A percentile compares a stretch with the other conserved stretches of the same genome.
Evolutionary conservation across 2,329 filamentous ascomycete species (phyloP).

Genomic region (Ceratocystis huliohia): DNA sequence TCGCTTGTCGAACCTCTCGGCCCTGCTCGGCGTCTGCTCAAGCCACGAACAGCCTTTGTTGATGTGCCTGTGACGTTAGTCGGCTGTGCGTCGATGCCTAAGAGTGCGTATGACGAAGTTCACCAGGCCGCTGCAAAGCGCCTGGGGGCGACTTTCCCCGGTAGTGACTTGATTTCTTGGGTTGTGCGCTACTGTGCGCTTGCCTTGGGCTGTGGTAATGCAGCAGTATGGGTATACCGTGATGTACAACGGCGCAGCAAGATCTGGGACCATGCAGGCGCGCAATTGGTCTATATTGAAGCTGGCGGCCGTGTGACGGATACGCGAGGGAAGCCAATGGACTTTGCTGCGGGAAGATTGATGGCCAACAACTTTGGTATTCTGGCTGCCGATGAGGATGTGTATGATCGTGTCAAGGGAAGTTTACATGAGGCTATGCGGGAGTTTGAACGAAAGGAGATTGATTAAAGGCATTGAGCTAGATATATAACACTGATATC

Average conservation of each 20-base stretch:
- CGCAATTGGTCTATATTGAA: constrained; percentile 47
- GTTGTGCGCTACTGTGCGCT: constrained; percentile 43
- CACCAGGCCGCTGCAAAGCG: constrained; percentile 34
- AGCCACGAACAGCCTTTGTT: background rate
- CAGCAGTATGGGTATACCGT: constrained; percentile 46
- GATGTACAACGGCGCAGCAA: constrained; percentile 37
- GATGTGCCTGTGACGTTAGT: constrained; percentile 31
- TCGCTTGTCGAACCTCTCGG: constrained; percentile 20
- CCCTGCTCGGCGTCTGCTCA: constrained; percentile 26
- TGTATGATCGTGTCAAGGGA: constrained; percentile 32
- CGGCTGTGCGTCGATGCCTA: constrained; percentile 35
- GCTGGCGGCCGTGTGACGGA: constrained; percentile 44
- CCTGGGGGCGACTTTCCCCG: constrained; percentile 34
- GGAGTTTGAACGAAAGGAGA: constrained; percentile 14
- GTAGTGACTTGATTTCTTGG: constrained; percentile 44
- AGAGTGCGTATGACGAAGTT: constrained; percentile 37
- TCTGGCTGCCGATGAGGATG: constrained; percentile 36
- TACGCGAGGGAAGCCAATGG: constrained; percentile 39
- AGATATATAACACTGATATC: no score
- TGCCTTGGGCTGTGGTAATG: constrained; percentile 40
- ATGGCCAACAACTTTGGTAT: constrained; percentile 43
- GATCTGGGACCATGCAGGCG: constrained; percentile 48
- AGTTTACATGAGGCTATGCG: constrained; percentile 24
- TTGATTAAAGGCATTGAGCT: background rate
- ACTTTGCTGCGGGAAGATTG: constrained; percentile 37